These are phyloP conservation scores for Juglanconis sp. DNA, from an alignment of 2,329 filamentous ascomycete genomes.

Conservation along the genomic window DNA sequence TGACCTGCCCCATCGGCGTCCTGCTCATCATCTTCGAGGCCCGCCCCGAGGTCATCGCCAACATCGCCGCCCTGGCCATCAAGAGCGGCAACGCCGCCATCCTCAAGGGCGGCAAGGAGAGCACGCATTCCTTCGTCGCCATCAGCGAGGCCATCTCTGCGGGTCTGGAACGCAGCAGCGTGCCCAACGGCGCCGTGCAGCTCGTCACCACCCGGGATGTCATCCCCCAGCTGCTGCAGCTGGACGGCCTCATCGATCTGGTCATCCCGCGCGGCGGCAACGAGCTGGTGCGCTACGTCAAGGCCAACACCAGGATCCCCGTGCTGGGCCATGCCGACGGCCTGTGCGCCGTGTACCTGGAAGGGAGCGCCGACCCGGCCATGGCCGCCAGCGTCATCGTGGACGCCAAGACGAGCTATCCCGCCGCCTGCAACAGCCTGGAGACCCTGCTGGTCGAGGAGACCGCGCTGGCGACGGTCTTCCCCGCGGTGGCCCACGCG, in stretches of 20 bases:
- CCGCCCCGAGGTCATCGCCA: constrained; percentile 95
- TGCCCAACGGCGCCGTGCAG: constrained; percentile 85
- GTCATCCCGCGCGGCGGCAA: constrained; percentile 92
- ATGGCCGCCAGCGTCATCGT: constrained; percentile 75
- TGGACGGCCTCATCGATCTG: constrained; percentile 86
- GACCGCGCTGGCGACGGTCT: constrained; percentile 60
- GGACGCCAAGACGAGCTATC: constrained; percentile 92
- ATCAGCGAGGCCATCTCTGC: constrained; percentile 82
- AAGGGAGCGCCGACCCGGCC: constrained; percentile 68
- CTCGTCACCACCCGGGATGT: constrained; percentile 91
- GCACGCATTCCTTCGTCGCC: constrained; percentile 87
- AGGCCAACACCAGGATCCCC: constrained; percentile 86
- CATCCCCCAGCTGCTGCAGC: constrained; percentile 80
- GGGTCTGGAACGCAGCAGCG: constrained; percentile 68
- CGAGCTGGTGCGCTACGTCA: constrained; percentile 86
- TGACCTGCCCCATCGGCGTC: constrained; percentile 95
- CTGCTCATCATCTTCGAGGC: constrained; percentile 98
- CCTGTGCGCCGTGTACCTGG: constrained; percentile 82
- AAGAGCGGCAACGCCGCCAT: constrained; percentile 98
- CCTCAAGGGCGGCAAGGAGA: constrained; percentile 95
- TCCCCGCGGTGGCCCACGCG: constrained; percentile 70
- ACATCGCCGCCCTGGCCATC: constrained; percentile 91
- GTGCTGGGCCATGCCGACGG: constrained; percentile 96
- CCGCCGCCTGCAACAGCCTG: constrained; percentile 91
- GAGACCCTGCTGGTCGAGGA: constrained; percentile 88